Conservation (phyloP, 2,329 filamentous ascomycete species). For the Geosmithia morbida region DNA sequence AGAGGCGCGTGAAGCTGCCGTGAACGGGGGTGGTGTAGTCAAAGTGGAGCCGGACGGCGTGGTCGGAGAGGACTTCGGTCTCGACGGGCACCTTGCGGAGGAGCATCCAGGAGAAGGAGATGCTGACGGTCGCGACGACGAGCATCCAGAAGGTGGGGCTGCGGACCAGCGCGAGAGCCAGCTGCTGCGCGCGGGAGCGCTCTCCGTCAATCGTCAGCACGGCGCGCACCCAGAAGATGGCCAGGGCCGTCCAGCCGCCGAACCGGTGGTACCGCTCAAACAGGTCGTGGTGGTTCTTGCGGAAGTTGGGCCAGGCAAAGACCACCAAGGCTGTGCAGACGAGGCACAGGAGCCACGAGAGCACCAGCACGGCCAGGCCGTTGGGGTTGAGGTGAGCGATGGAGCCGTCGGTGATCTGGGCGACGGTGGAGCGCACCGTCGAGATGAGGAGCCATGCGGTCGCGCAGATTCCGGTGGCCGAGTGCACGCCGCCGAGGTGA, state of each 20-base stretch:
- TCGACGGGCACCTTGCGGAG: conserved; percentile 47
- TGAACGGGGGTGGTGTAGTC: conserved; percentile 34
- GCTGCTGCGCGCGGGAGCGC: conserved; percentile 6
- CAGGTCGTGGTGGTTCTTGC: conserved; percentile 42
- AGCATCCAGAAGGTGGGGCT: conserved; percentile 45
- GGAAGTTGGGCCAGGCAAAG: conserved; percentile 44
- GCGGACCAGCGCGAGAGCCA: conserved; percentile 13
- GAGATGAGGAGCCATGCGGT: conserved; percentile 33
- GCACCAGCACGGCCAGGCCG: conserved; percentile 20
- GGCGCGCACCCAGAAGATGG: conserved; percentile 44
- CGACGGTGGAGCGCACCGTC: conserved; percentile 20
- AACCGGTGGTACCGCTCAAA: conserved; percentile 56
- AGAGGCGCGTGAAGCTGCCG: conserved; percentile 24
- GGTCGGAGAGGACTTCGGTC: conserved; percentile 48
- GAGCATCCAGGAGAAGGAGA: conserved; percentile 52
- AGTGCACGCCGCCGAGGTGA: conserved; percentile 37
- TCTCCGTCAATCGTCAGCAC: conserved; percentile 29
- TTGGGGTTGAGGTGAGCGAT: conserved; percentile 15
- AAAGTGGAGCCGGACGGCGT: conserved; percentile 54
- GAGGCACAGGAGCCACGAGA: conserved; percentile 36
- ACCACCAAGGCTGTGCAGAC: conserved; percentile 40
- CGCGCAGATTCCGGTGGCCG: conserved; percentile 31
- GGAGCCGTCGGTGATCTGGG: conserved; percentile 13
- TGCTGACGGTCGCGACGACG: conserved; percentile 39
- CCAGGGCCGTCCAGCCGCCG: conserved; percentile 47